Evolutionary conservation across 768 basidiomycete species (phyloP), one percentile per base, ranked within the genome.

Genomic region (Calocybe cyanea): DNA sequence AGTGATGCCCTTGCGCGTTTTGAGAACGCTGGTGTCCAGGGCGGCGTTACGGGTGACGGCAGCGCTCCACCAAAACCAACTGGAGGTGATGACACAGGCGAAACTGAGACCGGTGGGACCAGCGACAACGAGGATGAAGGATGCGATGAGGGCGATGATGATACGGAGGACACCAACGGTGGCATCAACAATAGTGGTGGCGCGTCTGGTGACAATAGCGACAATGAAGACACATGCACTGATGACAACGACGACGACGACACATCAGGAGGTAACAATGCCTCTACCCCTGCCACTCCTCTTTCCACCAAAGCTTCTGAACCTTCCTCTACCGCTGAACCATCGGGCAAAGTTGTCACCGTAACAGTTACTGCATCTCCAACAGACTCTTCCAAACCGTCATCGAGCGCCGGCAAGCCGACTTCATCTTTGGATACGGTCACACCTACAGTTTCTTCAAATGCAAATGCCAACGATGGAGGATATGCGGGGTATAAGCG

Each of bases 1-100:
- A 52, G 42, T 4, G 77, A 74, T 44, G 70, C 74, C 2, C 19
- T 54, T n/a, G 56, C 61, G 4, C 66, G 72, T 11, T 72, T 80
- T 49, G 47, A 55, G 9, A 63, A 57, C 20, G 65, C 70, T 10
- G 76, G 77, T 35, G 77, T 70, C 9, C 48, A 59, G 6, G 73
- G 75, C 37, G 76, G 73, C 6, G 46, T 70, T 21, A 28, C 42
- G 34, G 41, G 41, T 18, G 17, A 14, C n/a, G 45, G 10, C 38
- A 41, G 52, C 7, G 44, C 50, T 8, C 45, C 41, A 32, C 33
- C 48, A 32, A 36, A 46, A 19, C 33, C 48, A 21, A 45, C 18
- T 3, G 46, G 45, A 34, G 46, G 46, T 31, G 34, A 37, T 46
- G 36, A n/a, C n/a, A n/a, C n/a, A 4, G 44, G 50, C 36, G 50